These are phyloP conservation scores for Tulasnella calospora DNA, from an alignment of 768 basidiomycete species.

Conservation along the genomic window DNA sequence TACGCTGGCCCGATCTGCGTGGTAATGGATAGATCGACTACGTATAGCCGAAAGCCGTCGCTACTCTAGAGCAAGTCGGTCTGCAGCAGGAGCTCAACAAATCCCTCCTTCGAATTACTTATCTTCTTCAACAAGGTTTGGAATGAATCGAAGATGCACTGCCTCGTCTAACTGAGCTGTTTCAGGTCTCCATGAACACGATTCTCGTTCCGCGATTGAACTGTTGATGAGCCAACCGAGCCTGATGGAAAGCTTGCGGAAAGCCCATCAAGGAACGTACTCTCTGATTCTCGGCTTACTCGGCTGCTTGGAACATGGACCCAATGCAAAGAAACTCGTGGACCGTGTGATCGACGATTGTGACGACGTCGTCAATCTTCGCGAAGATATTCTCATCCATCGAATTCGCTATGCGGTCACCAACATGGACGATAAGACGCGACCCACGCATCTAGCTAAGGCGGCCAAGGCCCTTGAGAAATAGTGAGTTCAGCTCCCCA, in stretches of 20 bases:
- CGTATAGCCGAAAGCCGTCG: slow-evolving; percentile 11
- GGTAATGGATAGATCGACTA: background rate
- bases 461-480: slow-evolving; percentile 78
- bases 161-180: background rate
- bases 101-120: slow-evolving; percentile 71
- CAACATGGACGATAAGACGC: slow-evolving; percentile 56
- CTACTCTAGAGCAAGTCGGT: slow-evolving; percentile 59
- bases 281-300: slow-evolving; percentile 84
- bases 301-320: slow-evolving; percentile 85
- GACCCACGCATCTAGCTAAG: slow-evolving; percentile 52
- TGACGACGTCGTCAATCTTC: slow-evolving; percentile 87
- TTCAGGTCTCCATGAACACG: slow-evolving; percentile 58
- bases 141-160: background rate
- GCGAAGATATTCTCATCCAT: slow-evolving; percentile 80
- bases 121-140: slow-evolving; percentile 74
- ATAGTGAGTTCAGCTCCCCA: slow-evolving; percentile 53
- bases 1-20: background rate
- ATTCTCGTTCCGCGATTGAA: slow-evolving; percentile 75
- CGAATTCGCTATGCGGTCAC: slow-evolving; percentile 83
- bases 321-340: slow-evolving; percentile 79
- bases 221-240: slow-evolving; percentile 74
- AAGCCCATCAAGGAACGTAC: slow-evolving; percentile 89
- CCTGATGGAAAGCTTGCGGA: slow-evolving; percentile 79
- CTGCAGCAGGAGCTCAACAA: slow-evolving; percentile 74
- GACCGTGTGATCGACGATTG: slow-evolving; percentile 84